phyloP scores from a whole-genome alignment of 768 basidiomycete genomes.

The Cyathus striatus region DNA sequence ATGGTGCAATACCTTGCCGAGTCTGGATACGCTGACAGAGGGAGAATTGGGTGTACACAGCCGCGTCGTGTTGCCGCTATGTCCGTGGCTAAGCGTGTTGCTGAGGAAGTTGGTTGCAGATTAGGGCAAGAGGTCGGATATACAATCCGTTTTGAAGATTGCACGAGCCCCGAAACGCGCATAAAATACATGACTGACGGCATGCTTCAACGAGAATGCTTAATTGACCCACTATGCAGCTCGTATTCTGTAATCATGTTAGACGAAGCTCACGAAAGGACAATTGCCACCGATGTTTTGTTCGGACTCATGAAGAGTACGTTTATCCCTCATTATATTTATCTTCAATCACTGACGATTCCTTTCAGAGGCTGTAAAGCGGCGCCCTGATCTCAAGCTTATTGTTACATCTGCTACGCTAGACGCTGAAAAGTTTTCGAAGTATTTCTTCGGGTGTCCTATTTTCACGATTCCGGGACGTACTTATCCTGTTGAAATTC shows the following conservation, averaged over 20 bases:
- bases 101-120: constrained; percentile 97
- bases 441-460: constrained; percentile 97
- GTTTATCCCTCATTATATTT: constrained; percentile 14
- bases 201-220: constrained; percentile 95
- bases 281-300: constrained; percentile 96
- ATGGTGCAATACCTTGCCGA: constrained; percentile 99
- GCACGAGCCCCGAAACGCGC: constrained; percentile 95
- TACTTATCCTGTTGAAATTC: constrained; percentile 95
- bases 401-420: constrained; percentile 98
- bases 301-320: constrained; percentile 92
- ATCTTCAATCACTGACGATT: background rate
- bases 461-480: constrained; percentile 99
- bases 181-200: constrained; percentile 99
- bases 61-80: constrained; percentile 99
- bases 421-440: constrained; percentile 99
- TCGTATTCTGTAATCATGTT: constrained; percentile 96
- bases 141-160: constrained; percentile 98
- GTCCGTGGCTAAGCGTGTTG: constrained; percentile 97
- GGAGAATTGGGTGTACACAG: constrained; percentile 95
- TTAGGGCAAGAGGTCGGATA: constrained; percentile 98
- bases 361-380: constrained; percentile 82
- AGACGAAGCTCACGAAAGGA: constrained; percentile 98
- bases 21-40: constrained; percentile 84
- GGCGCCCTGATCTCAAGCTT: constrained; percentile 91
- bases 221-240: constrained; percentile 92